Evolutionary conservation across 2,329 filamentous ascomycete species (phyloP), one percentile per base, ranked within the genome.

Genomic region (Penicillium sp.): DNA sequence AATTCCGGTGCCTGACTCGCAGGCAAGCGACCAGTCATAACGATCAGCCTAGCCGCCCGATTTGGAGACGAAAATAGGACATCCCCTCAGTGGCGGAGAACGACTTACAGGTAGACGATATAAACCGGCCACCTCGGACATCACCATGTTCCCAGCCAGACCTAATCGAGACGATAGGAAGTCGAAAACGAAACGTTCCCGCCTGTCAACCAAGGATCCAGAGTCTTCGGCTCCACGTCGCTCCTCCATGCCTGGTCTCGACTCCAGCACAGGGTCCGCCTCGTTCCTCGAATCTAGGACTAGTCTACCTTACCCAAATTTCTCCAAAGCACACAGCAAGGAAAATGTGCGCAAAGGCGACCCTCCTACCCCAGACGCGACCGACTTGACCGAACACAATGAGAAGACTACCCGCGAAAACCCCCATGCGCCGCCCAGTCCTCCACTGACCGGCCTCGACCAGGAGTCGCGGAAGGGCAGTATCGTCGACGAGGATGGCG

Each of bases 281-380:
- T 75, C 72, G 18, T 74, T 76, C 59, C 66, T 75, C 52, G 76
- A 77, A 47, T 77, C 76, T 45, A 77, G 75, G 58, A 67, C 74
- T 27, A 83, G 81, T 57, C 70, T 89, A 40, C 88, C 90, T 6
- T 96, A 96, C 70, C 91, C 92, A 1, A 82, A 83, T 10, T 91
- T 95, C 74, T 94, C 90, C 75, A 97, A 95, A 75, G 89, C 89
- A 11, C 91, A 96, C 73, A 95, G 91, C 79, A 94, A 92, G 73
- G 93, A 97, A 76, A 85, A 86, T 43, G 84, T 96, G 50, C 81
- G 85, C 67, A 58, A 73, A 52, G 65, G 67, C 31, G 70, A 71
- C 52, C 74, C 79, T 56, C 80, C 85, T 58, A 92, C 89, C 1
- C 89, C 89, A 16, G 88, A 91, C 57, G 81, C 87, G 21, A 91